phyloP scores from a whole-genome alignment of 2,329 filamentous ascomycete species.

The Fusarium torreyae region DNA sequence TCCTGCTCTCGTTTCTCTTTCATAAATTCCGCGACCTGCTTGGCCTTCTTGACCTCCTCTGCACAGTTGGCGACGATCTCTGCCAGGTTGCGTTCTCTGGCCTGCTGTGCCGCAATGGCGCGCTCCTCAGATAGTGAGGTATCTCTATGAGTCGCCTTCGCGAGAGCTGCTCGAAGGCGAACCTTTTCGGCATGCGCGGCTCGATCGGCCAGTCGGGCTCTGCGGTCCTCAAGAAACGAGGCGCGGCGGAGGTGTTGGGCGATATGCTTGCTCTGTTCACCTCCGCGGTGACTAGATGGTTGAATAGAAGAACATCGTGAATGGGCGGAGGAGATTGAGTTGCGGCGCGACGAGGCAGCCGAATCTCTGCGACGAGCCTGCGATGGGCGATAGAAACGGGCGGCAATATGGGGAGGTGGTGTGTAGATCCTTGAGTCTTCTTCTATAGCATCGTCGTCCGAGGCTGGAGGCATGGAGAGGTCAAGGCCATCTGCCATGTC shows the following conservation, averaged over 20 bases:
- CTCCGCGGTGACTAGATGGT: slow-evolving; percentile 64
- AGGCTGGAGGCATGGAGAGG: slow-evolving; percentile 57
- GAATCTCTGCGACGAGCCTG: slow-evolving; percentile 80
- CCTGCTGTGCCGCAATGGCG: slow-evolving; percentile 82
- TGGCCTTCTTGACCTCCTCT: slow-evolving; percentile 86
- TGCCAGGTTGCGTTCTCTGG: slow-evolving; percentile 83
- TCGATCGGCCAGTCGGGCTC: slow-evolving; percentile 83
- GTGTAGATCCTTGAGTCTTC: slow-evolving; percentile 62
- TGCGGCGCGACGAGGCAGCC: slow-evolving; percentile 83
- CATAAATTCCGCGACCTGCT: slow-evolving; percentile 85
- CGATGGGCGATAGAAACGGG: slow-evolving; percentile 80
- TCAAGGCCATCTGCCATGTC: slow-evolving; percentile 54
- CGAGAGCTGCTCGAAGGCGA: slow-evolving; percentile 79
- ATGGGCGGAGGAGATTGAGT: slow-evolving; percentile 83
- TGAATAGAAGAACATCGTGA: slow-evolving; percentile 76
- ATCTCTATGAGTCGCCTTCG: slow-evolving; percentile 77
- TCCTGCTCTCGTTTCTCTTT: slow-evolving; percentile 86
- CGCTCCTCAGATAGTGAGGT: slow-evolving; percentile 80
- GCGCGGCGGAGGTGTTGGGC: slow-evolving; percentile 85
- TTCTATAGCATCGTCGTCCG: slow-evolving; percentile 55
- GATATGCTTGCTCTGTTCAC: slow-evolving; percentile 81
- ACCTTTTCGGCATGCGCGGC: slow-evolving; percentile 89
- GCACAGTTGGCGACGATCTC: slow-evolving; percentile 87
- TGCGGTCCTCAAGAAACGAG: slow-evolving; percentile 85
- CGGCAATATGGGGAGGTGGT: slow-evolving; percentile 82